Conservation (phyloP, 805 yeast genomes). For the Myxozyma geophila region DNA sequence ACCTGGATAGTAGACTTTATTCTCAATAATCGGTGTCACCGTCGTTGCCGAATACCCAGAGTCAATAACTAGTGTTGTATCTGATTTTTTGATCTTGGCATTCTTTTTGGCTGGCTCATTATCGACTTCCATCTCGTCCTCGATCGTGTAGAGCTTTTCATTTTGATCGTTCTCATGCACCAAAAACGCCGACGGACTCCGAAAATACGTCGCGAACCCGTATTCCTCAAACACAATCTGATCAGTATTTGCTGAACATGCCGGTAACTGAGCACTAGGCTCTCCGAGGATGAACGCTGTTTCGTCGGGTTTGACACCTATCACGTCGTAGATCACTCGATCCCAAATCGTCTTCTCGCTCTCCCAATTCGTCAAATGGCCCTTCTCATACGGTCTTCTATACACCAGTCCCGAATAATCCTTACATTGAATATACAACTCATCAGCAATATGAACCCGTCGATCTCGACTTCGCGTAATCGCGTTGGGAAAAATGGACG, state of each 20-base stretch:
- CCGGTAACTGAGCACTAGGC: conserved; percentile 79
- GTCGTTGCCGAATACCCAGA: conserved; percentile 88
- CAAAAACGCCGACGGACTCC: conserved; percentile 55
- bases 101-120: not conserved
- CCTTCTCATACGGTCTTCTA: conserved; percentile 84
- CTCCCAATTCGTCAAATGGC: conserved; percentile 91
- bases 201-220: conserved; percentile 71
- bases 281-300: conserved; percentile 75
- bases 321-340: conserved; percentile 54
- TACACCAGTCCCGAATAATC: conserved; percentile 76
- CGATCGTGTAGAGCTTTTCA: not conserved
- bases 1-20: conserved; percentile 67
- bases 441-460: conserved; percentile 72
- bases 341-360: conserved; percentile 91
- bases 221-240: conserved; percentile 94
- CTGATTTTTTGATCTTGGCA: conserved; percentile 41
- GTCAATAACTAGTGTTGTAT: conserved; percentile 81
- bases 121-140: not conserved
- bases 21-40: conserved; percentile 81
- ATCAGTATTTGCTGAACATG: conserved; percentile 80
- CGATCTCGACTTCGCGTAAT: conserved; percentile 78
- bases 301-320: conserved; percentile 49
- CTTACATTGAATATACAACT: conserved; percentile 57
- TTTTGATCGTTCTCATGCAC: conserved; percentile 27
- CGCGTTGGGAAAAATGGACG: conserved; percentile 62